Percentiles rank a stretch among this genome's conserved stretches.
Evolutionary conservation across 768 basidiomycete genomes (phyloP).

Genomic region (Collybiopsis confluens): DNA sequence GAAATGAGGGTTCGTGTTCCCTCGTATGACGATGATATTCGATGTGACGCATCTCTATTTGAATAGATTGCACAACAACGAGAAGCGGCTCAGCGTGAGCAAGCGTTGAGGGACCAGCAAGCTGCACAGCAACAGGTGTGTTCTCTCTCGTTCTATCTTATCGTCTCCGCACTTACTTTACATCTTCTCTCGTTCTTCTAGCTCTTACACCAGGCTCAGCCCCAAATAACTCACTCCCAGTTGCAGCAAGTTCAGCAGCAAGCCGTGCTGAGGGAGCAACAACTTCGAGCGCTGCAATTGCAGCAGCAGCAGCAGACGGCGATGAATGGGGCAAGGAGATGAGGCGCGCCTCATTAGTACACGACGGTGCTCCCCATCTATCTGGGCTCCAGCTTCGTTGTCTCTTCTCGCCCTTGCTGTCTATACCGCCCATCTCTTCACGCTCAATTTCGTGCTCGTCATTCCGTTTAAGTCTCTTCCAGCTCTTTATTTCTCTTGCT

Average conservation of each 20-base stretch:
- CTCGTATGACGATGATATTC: conserved; percentile 19
- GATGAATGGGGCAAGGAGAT: conserved; percentile 9
- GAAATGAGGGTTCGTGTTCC: conserved; percentile 36
- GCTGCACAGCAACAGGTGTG: conserved; percentile 22
- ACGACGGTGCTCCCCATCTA: background rate
- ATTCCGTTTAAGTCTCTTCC: background rate
- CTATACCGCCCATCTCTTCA: background rate
- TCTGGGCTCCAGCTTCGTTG: too few species aligned
- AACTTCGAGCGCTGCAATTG: conserved; percentile 10
- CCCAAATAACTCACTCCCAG: conserved; percentile 14
- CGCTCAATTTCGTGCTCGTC: background rate
- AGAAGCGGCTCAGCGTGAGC: conserved; percentile 17
- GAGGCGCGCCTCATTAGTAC: background rate
- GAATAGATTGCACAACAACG: conserved; percentile 7
- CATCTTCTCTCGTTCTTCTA: background rate
- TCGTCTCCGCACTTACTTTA: background rate
- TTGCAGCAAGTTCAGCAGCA: conserved; percentile 11
- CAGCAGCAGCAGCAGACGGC: conserved; percentile 23
- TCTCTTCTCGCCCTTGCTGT: background rate
- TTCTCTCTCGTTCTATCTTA: background rate
- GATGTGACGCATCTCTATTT: conserved; percentile 7
- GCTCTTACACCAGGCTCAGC: conserved; percentile 11
- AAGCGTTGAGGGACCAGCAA: conserved; percentile 10
- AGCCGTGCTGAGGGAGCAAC: conserved; percentile 1
- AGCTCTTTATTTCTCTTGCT: background rate